phyloP scores from a whole-genome alignment of 495 filamentous ascomycete genomes.

The Aspergillus leporis region DNA sequence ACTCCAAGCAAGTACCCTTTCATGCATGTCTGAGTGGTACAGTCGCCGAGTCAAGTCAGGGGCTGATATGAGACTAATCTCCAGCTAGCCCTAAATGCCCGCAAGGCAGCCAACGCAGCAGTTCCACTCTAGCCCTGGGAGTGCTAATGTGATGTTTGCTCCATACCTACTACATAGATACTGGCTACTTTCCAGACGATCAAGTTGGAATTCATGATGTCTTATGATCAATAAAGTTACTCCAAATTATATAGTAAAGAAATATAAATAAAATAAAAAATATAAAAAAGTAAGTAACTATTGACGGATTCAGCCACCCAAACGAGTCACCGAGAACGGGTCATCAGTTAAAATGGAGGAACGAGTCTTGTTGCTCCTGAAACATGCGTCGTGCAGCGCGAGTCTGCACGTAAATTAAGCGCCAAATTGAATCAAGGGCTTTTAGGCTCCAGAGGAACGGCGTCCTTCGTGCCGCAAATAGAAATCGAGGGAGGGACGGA shows the following conservation, averaged over 20 bases:
- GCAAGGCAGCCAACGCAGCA: not conserved
- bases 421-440: not conserved
- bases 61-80: not conserved
- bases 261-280: too few relatives aligned
- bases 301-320: too few relatives aligned
- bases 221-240: too few relatives aligned
- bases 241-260: too few relatives aligned
- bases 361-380: not conserved
- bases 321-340: not conserved
- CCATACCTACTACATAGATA: too few relatives aligned
- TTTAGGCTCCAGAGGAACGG: too few relatives aligned
- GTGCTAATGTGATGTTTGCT: too few relatives aligned
- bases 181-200: too few relatives aligned
- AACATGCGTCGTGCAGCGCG: not conserved
- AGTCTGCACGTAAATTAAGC: not conserved
- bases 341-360: not conserved
- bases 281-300: too few relatives aligned
- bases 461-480: too few relatives aligned
- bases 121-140: not conserved
- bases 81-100: not conserved
- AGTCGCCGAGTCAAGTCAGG: not conserved
- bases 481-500: too few relatives aligned
- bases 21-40: slow-evolving; percentile 1
- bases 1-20: not conserved
- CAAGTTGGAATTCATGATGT: too few relatives aligned